Percentiles rank a stretch among this genome's conserved stretches.
phyloP scores from a whole-genome alignment of 2,329 filamentous ascomycete species.

The Penicillium vulpinum region DNA sequence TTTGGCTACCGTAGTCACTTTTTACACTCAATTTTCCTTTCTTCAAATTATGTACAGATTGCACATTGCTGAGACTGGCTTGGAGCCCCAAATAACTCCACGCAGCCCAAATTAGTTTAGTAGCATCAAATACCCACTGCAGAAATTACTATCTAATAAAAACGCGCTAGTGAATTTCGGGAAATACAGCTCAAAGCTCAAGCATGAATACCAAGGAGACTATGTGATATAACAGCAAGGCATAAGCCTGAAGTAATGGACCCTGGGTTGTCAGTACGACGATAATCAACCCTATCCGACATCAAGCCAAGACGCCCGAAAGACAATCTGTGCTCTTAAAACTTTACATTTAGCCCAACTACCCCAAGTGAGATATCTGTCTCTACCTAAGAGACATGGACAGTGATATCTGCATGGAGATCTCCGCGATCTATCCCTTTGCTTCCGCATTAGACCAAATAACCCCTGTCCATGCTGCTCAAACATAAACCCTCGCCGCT shows the following conservation, averaged over 20 bases:
- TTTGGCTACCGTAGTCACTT: no score
- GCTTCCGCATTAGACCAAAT: neutral
- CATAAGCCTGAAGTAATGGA: constrained; percentile 7
- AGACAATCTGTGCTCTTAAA: neutral
- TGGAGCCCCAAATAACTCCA: neutral
- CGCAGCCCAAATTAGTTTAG: no score
- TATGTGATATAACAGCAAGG: neutral
- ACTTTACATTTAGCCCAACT: neutral
- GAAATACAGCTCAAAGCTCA: neutral
- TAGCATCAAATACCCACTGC: neutral
- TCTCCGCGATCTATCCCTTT: neutral
- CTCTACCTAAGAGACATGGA: neutral
- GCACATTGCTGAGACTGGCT: neutral
- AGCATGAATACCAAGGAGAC: neutral
- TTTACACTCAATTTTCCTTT: neutral
- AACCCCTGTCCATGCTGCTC: neutral
- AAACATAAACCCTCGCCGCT: neutral
- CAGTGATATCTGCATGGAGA: neutral
- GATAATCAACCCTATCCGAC: constrained; percentile 1
- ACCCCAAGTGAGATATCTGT: neutral
- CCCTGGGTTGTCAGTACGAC: constrained; percentile 18
- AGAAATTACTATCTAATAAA: neutral
- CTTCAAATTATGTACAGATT: neutral
- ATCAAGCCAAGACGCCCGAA: constrained; percentile 1
- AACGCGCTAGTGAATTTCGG: neutral